These are phyloP conservation scores for Alternaria infectoria DNA, from an alignment of 2,329 filamentous ascomycete species.

Conservation along the genomic window DNA sequence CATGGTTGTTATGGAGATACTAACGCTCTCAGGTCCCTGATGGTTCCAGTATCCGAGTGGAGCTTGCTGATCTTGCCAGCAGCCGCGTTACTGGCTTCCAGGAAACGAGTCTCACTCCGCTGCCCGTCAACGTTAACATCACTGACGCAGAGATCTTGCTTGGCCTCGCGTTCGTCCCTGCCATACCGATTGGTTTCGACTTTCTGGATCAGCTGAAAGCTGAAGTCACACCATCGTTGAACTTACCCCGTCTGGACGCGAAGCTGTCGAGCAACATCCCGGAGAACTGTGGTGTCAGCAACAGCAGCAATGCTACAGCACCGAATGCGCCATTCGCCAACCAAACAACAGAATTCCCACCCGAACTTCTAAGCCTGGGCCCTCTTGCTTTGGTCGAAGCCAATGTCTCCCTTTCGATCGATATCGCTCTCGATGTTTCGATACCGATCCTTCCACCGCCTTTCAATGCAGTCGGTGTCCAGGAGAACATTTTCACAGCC, in stretches of 20 bases:
- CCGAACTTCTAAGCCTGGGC: slow-evolving; percentile 8
- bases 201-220: slow-evolving; percentile 38
- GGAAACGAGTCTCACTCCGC: slow-evolving; percentile 33
- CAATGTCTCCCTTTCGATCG: slow-evolving; percentile 29
- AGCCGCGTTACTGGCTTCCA: slow-evolving; percentile 38
- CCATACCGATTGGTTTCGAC: slow-evolving; percentile 45
- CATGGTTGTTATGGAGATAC: background rate
- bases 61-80: slow-evolving; percentile 31
- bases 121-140: slow-evolving; percentile 42
- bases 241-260: slow-evolving; percentile 41
- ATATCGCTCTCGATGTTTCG: slow-evolving; percentile 25
- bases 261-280: slow-evolving; percentile 31
- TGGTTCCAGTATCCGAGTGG: slow-evolving; percentile 36
- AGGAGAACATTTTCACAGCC: slow-evolving; percentile 29
- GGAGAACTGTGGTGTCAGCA: slow-evolving; percentile 23
- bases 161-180: slow-evolving; percentile 38
- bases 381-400: slow-evolving; percentile 33
- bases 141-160: slow-evolving; percentile 37
- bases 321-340: slow-evolving; percentile 6
- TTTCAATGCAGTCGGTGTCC: slow-evolving; percentile 16
- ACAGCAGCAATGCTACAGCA: background rate
- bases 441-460: slow-evolving; percentile 28
- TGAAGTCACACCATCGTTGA: slow-evolving; percentile 37
- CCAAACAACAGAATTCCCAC: background rate
- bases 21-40: slow-evolving; percentile 34